phyloP scores from a whole-genome alignment of 495 filamentous ascomycete species.

The Penicillium bovifimosum region DNA sequence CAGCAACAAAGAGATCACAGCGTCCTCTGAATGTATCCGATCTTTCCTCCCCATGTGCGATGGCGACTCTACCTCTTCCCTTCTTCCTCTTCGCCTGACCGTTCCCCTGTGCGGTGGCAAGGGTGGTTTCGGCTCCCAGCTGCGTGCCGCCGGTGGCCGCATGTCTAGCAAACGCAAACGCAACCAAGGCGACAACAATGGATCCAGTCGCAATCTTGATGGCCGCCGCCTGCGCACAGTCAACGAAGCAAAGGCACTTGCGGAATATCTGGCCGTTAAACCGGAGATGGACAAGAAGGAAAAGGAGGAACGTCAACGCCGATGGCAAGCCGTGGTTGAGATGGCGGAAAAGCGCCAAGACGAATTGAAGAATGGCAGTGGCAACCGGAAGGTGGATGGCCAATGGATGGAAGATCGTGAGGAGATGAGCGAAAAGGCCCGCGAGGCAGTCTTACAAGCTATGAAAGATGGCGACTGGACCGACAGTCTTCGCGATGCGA shows the following conservation, averaged over 20 bases:
- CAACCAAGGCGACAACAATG: slow-evolving; percentile 75
- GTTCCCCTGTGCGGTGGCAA: slow-evolving; percentile 81
- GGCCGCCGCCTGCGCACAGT: slow-evolving; percentile 86
- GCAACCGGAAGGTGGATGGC: slow-evolving; percentile 68
- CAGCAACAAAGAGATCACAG: slow-evolving; percentile 63
- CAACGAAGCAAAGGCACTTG: slow-evolving; percentile 87
- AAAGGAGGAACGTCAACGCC: slow-evolving; percentile 70
- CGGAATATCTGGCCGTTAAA: slow-evolving; percentile 91
- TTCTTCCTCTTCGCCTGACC: slow-evolving; percentile 77
- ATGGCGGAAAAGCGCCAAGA: slow-evolving; percentile 74
- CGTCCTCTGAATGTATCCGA: slow-evolving; percentile 30
- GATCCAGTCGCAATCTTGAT: slow-evolving; percentile 87
- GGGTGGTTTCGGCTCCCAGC: slow-evolving; percentile 94
- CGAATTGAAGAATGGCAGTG: slow-evolving; percentile 63
- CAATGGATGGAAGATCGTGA: slow-evolving; percentile 94
- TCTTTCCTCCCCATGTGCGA: slow-evolving; percentile 20
- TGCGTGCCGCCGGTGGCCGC: slow-evolving; percentile 92
- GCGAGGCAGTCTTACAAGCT: slow-evolving; percentile 74
- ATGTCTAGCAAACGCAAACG: slow-evolving; percentile 93
- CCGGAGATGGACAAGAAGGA: slow-evolving; percentile 94
- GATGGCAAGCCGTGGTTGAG: slow-evolving; percentile 83
- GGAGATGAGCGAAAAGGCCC: slow-evolving; percentile 72
- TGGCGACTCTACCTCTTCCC: slow-evolving; percentile 48
- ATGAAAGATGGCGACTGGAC: slow-evolving; percentile 60
- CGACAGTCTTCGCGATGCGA: slow-evolving; percentile 41